These are phyloP conservation scores for Zygnema cylindricum DNA, from an alignment of 139 green algal genomes.

Conservation along the genomic window DNA sequence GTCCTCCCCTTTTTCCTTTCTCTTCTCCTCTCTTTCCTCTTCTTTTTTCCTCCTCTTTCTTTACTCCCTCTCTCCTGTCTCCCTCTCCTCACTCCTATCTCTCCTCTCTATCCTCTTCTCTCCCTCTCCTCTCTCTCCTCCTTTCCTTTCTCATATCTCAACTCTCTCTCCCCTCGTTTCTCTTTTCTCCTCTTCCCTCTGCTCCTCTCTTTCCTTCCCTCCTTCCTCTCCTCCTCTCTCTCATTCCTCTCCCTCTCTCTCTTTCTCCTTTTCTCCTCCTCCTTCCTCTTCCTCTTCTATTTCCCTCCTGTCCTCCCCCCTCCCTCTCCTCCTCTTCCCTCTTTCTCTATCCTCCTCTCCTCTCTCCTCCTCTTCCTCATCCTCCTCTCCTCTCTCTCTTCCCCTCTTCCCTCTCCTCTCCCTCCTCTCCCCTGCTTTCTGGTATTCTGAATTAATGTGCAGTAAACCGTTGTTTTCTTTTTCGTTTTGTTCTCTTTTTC, in stretches of 20 bases:
- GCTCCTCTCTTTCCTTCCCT: neutral
- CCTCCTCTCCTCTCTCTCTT: neutral
- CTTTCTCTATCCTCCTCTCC: no score
- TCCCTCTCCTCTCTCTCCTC: neutral
- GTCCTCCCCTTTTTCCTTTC: no score
- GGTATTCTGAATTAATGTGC: no score
- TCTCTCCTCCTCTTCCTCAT: neutral
- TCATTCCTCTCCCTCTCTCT: neutral
- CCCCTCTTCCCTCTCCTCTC: neutral
- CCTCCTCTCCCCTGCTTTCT: slow-evolving; percentile 13
- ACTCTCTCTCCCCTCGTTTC: neutral
- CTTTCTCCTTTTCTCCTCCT: neutral
- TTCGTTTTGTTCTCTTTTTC: no score
- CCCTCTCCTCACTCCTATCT: neutral
- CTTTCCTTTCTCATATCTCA: neutral
- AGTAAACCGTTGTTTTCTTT: no score
- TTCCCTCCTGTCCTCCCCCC: neutral
- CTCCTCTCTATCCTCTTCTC: neutral
- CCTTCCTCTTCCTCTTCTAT: neutral
- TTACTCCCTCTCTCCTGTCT: neutral
- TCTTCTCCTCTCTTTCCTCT: no score
- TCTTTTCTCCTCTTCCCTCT: neutral
- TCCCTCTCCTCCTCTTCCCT: slow-evolving; percentile 67
- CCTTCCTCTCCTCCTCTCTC: neutral
- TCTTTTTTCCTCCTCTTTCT: no score